Conservation (phyloP, 1,284 basidiomycete genomes). For the Ustilago hordei region DNA sequence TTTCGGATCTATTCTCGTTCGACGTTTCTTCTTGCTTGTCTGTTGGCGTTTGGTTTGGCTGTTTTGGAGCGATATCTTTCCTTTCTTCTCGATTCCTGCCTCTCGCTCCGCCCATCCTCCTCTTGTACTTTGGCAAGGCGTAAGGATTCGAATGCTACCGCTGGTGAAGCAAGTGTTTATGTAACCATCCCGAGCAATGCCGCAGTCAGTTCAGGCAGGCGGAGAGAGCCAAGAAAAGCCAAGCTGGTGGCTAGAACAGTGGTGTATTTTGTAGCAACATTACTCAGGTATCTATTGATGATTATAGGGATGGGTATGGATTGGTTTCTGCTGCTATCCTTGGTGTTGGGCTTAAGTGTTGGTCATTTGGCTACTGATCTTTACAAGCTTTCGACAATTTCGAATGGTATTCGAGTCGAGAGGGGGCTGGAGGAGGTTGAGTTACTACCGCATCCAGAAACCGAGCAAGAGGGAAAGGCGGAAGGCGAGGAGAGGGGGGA, state of each 20-base stretch:
- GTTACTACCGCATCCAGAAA: not conserved
- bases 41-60: conserved; percentile 15
- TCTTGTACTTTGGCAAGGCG: not conserved
- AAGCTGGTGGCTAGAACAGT: conserved; percentile 5
- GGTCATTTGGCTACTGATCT: conserved; percentile 23
- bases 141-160: not conserved
- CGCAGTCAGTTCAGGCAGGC: too few relatives aligned
- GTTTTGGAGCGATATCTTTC: conserved; percentile 22
- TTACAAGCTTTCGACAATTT: not conserved
- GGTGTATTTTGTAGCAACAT: conserved; percentile 25
- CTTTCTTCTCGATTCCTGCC: conserved; percentile 1
- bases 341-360: conserved; percentile 18
- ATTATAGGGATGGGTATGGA: conserved; percentile 51
- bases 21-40: conserved; percentile 23
- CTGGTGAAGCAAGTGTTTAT: conserved; percentile 7
- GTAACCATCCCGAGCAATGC: not conserved
- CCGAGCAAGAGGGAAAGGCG: not conserved
- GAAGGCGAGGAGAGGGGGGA: not conserved
- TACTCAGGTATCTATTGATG: conserved; percentile 42
- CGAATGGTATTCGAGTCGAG: not conserved
- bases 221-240: not conserved
- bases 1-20: conserved; percentile 29
- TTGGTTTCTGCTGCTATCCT: conserved; percentile 30
- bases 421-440: not conserved
- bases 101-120: not conserved